phyloP scores from a whole-genome alignment of 805 yeast genomes.

The Saccharomycopsis amapae region DNA sequence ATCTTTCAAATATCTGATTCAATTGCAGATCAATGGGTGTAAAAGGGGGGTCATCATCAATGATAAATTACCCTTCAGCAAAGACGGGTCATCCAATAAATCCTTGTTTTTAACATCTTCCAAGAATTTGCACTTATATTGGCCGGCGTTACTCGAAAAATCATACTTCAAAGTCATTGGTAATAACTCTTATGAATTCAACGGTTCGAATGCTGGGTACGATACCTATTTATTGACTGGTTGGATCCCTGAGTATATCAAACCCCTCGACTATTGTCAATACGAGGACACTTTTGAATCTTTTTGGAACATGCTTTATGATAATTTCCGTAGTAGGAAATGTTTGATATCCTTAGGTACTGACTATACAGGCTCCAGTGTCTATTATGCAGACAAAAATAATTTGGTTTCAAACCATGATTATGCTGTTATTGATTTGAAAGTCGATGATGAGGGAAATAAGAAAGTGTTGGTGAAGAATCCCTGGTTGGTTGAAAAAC shows the following conservation, averaged over 20 bases:
- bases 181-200: conserved; percentile 46
- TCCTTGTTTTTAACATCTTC: conserved; percentile 9
- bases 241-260: conserved; percentile 61
- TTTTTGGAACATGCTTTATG: conserved; percentile 32
- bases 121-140: conserved; percentile 28
- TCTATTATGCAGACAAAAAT: background rate
- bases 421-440: conserved; percentile 48
- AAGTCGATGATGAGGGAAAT: conserved; percentile 21
- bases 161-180: conserved; percentile 59
- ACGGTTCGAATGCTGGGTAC: conserved; percentile 70
- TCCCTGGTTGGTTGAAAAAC: conserved; percentile 34
- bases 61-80: conserved; percentile 15
- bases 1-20: conserved; percentile 16
- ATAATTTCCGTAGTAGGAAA: conserved; percentile 29
- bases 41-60: conserved; percentile 10
- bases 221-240: conserved; percentile 63
- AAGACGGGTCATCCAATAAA: background rate
- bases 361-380: conserved; percentile 24
- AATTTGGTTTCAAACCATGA: conserved; percentile 56
- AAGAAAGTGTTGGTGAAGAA: conserved; percentile 33
- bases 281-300: conserved; percentile 21
- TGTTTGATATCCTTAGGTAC: conserved; percentile 56
- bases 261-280: conserved; percentile 30
- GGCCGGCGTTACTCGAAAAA: conserved; percentile 76
- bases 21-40: conserved; percentile 16